Base-by-base conservation (phyloP, 1,284 basidiomycete species). In the Sporisorium sorghi region DNA sequence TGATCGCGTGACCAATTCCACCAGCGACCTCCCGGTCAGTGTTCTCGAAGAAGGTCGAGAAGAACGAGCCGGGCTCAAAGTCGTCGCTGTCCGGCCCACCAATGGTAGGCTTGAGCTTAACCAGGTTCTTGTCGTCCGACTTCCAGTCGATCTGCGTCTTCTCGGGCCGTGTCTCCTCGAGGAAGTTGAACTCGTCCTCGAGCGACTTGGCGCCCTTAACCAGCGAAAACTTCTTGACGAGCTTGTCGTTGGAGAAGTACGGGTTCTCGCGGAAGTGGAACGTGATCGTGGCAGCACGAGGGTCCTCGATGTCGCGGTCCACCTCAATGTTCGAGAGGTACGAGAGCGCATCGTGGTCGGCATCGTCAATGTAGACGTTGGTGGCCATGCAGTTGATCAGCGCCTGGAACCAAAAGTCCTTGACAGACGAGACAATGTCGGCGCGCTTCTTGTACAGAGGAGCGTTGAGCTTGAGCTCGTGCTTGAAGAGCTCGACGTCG, bases 21-120 rank as follows among this genome's bases (percentile, higher is more conserved):
- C 75, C 80, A 0, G 79, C 78, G 7, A 81, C 52, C 64, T 79
- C 74, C 33, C 54, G 58, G 52, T 73, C 66, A 23, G 67, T 67
- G 59, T 69, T 79, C 44, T 88, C 84, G 84, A 92, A 92, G 76
- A 94, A 93, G 79, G 90, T 91, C 86, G 93, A 92, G 88, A 94
- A 94, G 87, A 94, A 93, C 80, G 90, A 92, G 59, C 93, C 93
- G 49, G 88, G 86, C 60, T 93, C 92, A 39, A 89, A 89, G 58
- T 88, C 78, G 54, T 74, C 77, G 21, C 54, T 62, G 28, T 68
- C 59, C 23, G 66, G 68, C 33, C 63, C 73, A 53, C 77, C 78
- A 28, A 89, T 87, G 42, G 90, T 89, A 47, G 93, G 92, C 84
- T 92, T 90, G 63, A 90, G 77, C 85, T 92, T 92, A 33, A 89